Base-by-base conservation (phyloP, 495 filamentous ascomycete genomes). In the Neurospora sp. region DNA sequence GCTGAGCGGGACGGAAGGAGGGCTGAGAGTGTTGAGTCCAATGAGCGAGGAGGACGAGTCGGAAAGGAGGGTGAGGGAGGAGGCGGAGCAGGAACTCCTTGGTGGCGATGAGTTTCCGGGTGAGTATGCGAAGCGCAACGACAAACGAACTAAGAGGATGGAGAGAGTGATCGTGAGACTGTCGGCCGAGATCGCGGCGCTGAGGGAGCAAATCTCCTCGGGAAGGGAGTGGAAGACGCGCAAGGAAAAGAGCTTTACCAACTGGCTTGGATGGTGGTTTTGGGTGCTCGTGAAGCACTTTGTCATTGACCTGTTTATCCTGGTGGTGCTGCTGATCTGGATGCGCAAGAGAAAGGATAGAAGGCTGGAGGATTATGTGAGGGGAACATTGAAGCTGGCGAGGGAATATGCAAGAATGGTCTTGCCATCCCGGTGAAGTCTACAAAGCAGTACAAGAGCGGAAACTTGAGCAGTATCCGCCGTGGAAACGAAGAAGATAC, bases 121-220 rank as follows among this genome's bases (percentile, higher is more conserved):
- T 38, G 80, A 83, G 44, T 82, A 82, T 45, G 77, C 80, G 18
- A 82, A 80, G 73, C 82, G 83, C 61, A 78, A 82, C n/a, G 82
- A 83, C 73, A 88, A 87, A 76, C 97, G 95, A 93, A 89, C 91
- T 31, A 89, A 88, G 73, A 86, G 91, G 72, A 92, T 98, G 74
- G 95, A 98, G 82, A 87, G 91, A 59, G 93, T 94, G 39, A 88
- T 98, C 71, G 91, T 94, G 53, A 92, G 92, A 76, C 90, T 99
- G 85, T 96, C 94, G 47, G 90, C 94, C 16, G 96, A 99, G 81
- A 89, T 98, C 20, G 93, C 96, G 4, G 96, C 96, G n/a, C 83
- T 97, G 74, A 87, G 96, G 31, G 96, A 99, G 81, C 93, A 97
- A 78, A 91, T 98, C 74, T 92, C 96, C 71, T 86, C 88, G 3